Percentiles rank a stretch among this genome's conserved stretches.
Conservation (phyloP, 2,329 filamentous ascomycete species). For the Scedosporium boydii region DNA sequence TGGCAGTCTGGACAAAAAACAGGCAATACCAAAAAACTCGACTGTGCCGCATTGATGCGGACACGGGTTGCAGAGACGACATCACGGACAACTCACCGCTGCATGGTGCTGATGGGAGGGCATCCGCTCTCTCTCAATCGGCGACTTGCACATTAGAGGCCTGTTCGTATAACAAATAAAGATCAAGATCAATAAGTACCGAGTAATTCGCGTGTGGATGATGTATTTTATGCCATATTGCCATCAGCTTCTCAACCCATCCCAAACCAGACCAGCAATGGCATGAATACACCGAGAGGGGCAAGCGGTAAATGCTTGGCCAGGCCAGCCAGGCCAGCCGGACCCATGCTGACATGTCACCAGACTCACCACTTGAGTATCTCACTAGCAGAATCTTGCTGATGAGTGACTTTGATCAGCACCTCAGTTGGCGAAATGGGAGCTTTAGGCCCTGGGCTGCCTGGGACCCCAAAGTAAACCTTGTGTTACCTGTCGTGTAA, state of each 20-base stretch:
- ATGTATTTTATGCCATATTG: neutral
- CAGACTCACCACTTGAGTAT: too few relatives aligned
- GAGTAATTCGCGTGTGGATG: neutral
- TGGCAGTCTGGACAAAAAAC: too few relatives aligned
- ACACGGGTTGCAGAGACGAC: neutral
- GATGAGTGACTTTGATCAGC: too few relatives aligned
- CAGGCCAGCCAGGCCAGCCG: too few relatives aligned
- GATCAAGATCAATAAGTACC: too few relatives aligned
- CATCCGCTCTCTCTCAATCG: neutral
- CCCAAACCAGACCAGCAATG: too few relatives aligned
- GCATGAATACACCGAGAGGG: too few relatives aligned
- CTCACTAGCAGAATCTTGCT: too few relatives aligned
- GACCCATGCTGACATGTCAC: too few relatives aligned
- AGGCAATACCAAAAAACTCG: neutral
- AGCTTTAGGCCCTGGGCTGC: neutral
- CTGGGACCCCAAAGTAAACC: neutral
- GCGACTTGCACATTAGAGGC: neutral
- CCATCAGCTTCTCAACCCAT: too few relatives aligned
- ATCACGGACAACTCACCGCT: neutral
- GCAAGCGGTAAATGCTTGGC: too few relatives aligned
- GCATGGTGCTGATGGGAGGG: neutral
- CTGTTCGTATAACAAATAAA: neutral
- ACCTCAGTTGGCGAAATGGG: neutral
- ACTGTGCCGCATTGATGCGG: neutral
- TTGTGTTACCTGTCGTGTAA: constrained; percentile 1